Evolutionary conservation across 23 red algal species (phyloP).

Genomic region (Gracilaria gracilis): DNA sequence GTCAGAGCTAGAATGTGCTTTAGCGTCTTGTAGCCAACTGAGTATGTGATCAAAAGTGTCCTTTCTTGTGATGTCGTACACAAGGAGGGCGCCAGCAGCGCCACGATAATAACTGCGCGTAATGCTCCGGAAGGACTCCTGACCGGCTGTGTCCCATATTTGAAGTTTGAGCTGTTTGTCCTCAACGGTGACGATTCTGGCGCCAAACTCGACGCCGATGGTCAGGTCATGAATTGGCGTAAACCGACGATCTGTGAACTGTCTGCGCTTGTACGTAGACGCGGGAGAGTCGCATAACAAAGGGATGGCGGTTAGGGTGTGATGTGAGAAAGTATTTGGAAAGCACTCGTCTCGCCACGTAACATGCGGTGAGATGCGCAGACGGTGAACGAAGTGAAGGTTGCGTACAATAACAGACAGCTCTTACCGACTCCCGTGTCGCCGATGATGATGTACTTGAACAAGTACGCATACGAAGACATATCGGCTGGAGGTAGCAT

Average conservation of each 20-base stretch:
- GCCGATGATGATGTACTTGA: constrained; percentile 99
- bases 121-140: constrained; percentile 98
- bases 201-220: constrained; percentile 99
- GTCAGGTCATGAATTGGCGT: constrained; percentile 96
- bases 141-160: constrained; percentile 99
- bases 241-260: constrained; percentile 95
- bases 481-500: constrained; percentile 3
- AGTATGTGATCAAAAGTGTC: constrained; percentile 94
- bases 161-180: constrained; percentile 92
- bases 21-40: constrained; percentile 90
- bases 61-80: constrained; percentile 97
- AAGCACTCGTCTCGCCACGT: neutral
- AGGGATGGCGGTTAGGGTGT: neutral
- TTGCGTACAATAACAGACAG: constrained; percentile 64
- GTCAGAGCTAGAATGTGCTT: constrained; percentile 83
- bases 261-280: constrained; percentile 17
- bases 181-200: constrained; percentile 90
- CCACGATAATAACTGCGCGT: constrained; percentile 96
- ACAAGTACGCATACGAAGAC: constrained; percentile 96
- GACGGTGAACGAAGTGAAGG: constrained; percentile 36
- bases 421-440: constrained; percentile 92
- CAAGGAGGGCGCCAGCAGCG: constrained; percentile 92
- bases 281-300: neutral
- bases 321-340: neutral
- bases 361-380: neutral